Percentiles rank a stretch among this genome's conserved stretches.
Conservation (phyloP, 192 early-diverging fungal genomes). For the Phlyctochytrium arcticum region DNA sequence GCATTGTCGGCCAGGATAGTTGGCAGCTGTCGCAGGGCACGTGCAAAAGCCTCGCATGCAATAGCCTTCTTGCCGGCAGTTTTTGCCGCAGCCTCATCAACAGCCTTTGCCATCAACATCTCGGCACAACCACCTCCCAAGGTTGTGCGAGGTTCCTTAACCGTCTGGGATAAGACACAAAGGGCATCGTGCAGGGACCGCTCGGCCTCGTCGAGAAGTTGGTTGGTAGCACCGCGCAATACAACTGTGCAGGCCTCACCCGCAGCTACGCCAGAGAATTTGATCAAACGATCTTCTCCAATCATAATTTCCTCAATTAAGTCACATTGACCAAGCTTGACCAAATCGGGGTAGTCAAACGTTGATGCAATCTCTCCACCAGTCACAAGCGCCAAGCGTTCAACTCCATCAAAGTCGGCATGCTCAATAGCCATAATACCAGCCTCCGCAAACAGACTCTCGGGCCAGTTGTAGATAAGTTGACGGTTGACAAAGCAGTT, state of each 20-base stretch:
- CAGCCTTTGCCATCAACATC: slow-evolving; percentile 96
- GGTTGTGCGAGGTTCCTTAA: slow-evolving; percentile 88
- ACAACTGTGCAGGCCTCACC: slow-evolving; percentile 98
- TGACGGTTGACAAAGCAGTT: slow-evolving; percentile 99
- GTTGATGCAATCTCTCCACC: slow-evolving; percentile 99
- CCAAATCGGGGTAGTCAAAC: slow-evolving; percentile 96
- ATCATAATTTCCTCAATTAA: slow-evolving; percentile 98
- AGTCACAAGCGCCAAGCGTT: slow-evolving; percentile 93
- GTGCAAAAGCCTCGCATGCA: slow-evolving; percentile 92
- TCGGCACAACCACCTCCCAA: slow-evolving; percentile 96
- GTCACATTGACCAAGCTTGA: slow-evolving; percentile 92
- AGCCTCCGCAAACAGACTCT: slow-evolving; percentile 97
- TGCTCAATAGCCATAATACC: slow-evolving; percentile 97
- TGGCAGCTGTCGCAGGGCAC: slow-evolving; percentile 92
- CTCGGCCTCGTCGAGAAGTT: slow-evolving; percentile 96
- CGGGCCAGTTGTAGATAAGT: slow-evolving; percentile 99
- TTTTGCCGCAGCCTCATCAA: slow-evolving; percentile 85
- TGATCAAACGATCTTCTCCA: slow-evolving; percentile 96
- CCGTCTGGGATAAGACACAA: slow-evolving; percentile 91
- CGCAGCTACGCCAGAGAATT: slow-evolving; percentile 92
- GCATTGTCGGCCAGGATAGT: slow-evolving; percentile 97
- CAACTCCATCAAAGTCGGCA: slow-evolving; percentile 98
- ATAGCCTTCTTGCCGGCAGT: slow-evolving; percentile 94
- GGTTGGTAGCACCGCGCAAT: slow-evolving; percentile 88
- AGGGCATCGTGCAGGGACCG: slow-evolving; percentile 96